Evolutionary conservation across 2,329 filamentous ascomycete genomes (phyloP), one percentile per base, ranked within the genome.

Genomic region (Alternaria sp.): DNA sequence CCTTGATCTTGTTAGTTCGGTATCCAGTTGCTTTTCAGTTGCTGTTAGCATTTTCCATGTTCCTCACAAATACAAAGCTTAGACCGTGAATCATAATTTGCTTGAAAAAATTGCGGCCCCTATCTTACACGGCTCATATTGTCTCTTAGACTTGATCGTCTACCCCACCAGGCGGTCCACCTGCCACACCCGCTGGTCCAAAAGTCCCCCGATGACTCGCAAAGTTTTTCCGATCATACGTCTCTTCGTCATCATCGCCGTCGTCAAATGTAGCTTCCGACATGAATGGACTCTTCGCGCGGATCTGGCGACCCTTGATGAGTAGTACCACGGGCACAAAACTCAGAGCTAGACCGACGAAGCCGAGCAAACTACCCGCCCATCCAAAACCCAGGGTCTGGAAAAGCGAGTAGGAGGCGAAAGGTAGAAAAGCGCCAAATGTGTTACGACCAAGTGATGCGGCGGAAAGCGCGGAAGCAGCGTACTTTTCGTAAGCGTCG

Each of bases 401-500:
- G 42, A 80, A 82, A 1, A 82, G 65, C 17, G 73, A 58, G 13
- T 75, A 78, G 1, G 79, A 78, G 0, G 78, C 80, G 0, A 83
- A 70, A 0, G 82, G 81, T 11, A 83, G 62, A 10, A 80, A 82
- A 0, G 79, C 80, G 6, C 78, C 81, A n/a, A 83, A 77, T 0
- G 73, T 57, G 54, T 81, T 82, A 6, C 81, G 71, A 0, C 81
- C 74, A 4, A 83, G 69, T 0, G 80, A 80, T 2, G 80, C 81
- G 0, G 80, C 81, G 0, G 79, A 79, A 0, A 82, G 70, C 0
- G 81, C 82, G 0, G 78, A 81, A 0, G 80, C 80, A 4, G 81
- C 81, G 52, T 81, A 82, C 36, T 80, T 76, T 31, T 81, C 80
- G 56, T 83, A 83, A 0, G 81, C 78, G 58, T 83, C 81, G 1